Evolutionary conservation across 495 filamentous ascomycete species (phyloP).

Genomic region (Tuber brumale): DNA sequence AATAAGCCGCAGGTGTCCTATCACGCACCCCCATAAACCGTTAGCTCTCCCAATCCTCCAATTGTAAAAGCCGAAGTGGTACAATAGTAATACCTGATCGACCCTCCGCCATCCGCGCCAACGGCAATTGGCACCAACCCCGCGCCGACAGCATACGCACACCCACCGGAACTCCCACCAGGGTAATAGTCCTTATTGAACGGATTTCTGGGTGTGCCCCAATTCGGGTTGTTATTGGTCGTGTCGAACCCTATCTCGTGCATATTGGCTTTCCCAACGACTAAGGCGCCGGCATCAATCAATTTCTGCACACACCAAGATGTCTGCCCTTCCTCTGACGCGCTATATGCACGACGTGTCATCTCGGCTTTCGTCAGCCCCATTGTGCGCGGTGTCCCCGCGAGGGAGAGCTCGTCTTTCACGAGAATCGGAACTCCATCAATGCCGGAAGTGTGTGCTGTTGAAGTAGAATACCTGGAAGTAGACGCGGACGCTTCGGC

Average conservation of each 20-base stretch:
- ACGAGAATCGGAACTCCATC: slow-evolving; percentile 84
- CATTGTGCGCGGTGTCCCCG: slow-evolving; percentile 63
- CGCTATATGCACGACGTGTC: slow-evolving; percentile 49
- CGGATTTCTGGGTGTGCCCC: slow-evolving; percentile 78
- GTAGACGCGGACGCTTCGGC: slow-evolving; percentile 45
- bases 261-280: slow-evolving; percentile 85
- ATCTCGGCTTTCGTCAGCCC: slow-evolving; percentile 49
- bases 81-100: slow-evolving; percentile 47
- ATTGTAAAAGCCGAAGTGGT: not conserved
- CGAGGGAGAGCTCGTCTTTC: slow-evolving; percentile 76
- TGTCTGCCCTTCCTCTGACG: slow-evolving; percentile 49
- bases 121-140: slow-evolving; percentile 76
- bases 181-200: slow-evolving; percentile 74
- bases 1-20: slow-evolving; percentile 70
- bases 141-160: slow-evolving; percentile 66
- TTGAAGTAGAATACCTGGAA: slow-evolving; percentile 59
- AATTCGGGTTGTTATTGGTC: slow-evolving; percentile 73
- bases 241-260: slow-evolving; percentile 83
- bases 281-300: slow-evolving; percentile 69
- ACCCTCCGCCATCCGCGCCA: slow-evolving; percentile 82
- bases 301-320: slow-evolving; percentile 71
- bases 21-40: not conserved
- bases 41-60: not conserved
- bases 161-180: slow-evolving; percentile 82
- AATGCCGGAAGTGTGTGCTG: slow-evolving; percentile 54